Conservation (phyloP, 2,329 filamentous ascomycete genomes). For the Stromatinia cepivora region DNA sequence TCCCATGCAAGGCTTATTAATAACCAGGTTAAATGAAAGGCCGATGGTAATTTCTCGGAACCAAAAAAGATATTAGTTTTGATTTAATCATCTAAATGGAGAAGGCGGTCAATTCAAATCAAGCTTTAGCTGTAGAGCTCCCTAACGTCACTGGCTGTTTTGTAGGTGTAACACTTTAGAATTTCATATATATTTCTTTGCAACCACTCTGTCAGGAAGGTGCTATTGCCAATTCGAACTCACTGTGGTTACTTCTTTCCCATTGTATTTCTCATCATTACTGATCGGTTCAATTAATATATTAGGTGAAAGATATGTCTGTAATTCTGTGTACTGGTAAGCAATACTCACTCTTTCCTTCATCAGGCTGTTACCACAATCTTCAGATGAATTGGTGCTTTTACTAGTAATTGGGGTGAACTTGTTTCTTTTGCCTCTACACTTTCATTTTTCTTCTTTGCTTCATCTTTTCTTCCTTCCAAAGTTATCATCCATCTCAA, state of each 20-base stretch:
- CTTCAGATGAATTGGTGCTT: neutral
- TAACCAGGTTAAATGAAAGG: neutral
- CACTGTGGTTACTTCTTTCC: neutral
- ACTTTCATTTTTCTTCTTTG: neutral
- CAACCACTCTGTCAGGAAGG: neutral
- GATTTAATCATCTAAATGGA: neutral
- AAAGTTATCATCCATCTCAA: neutral
- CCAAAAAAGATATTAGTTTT: neutral
- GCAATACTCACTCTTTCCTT: neutral
- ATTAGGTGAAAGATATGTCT: constrained; percentile 5
- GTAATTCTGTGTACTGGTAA: constrained; percentile 20
- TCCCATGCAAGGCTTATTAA: neutral
- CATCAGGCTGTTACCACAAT: neutral
- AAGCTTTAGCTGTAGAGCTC: neutral
- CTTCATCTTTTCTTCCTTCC: neutral
- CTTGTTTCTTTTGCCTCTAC: no score
- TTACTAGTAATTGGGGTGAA: neutral
- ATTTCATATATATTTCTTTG: neutral
- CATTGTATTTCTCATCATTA: neutral
- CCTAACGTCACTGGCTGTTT: neutral
- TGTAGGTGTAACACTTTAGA: neutral
- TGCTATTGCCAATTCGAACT: neutral
- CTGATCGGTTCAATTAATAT: neutral
- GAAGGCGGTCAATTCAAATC: constrained; percentile 9
- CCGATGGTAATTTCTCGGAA: neutral